Evolutionary conservation across 140 eudicot species (phyloP).

Genomic region (Ambrosia hybrid): DNA sequence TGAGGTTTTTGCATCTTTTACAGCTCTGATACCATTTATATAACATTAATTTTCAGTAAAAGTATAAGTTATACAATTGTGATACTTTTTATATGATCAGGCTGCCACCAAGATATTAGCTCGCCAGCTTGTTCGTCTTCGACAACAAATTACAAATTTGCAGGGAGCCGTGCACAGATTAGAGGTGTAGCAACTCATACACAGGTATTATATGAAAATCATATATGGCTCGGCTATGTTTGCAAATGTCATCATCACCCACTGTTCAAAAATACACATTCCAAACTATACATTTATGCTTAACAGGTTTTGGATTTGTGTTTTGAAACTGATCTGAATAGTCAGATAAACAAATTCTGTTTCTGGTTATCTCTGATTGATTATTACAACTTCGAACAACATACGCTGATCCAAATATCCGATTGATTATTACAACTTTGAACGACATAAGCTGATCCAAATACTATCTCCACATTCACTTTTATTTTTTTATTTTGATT

Average conservation of each 20-base stretch:
- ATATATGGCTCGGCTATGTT: too few relatives aligned
- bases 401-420: too few relatives aligned
- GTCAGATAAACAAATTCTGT: conserved; percentile 4
- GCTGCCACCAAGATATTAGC: conserved; percentile 96
- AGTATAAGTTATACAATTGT: neutral
- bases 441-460: neutral
- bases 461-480: too few relatives aligned
- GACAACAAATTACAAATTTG: conserved; percentile 89
- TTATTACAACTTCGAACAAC: too few relatives aligned
- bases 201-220: conserved; percentile 48
- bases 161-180: conserved; percentile 94
- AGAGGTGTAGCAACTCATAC: conserved; percentile 96
- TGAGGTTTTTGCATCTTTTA: too few relatives aligned
- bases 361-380: conserved; percentile 3
- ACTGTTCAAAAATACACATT: neutral
- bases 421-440: neutral
- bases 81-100: conserved; percentile 34
- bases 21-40: too few relatives aligned
- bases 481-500: too few relatives aligned
- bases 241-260: neutral
- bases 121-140: conserved; percentile 85
- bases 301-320: conserved; percentile 2
- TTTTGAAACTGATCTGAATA: neutral
- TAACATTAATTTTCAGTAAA: neutral
- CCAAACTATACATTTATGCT: conserved; percentile 7